Evolutionary conservation across 352 stramenopile genomes (phyloP), one percentile per base, ranked within the genome.

Genomic region (Halophytophthora batemanensis): DNA sequence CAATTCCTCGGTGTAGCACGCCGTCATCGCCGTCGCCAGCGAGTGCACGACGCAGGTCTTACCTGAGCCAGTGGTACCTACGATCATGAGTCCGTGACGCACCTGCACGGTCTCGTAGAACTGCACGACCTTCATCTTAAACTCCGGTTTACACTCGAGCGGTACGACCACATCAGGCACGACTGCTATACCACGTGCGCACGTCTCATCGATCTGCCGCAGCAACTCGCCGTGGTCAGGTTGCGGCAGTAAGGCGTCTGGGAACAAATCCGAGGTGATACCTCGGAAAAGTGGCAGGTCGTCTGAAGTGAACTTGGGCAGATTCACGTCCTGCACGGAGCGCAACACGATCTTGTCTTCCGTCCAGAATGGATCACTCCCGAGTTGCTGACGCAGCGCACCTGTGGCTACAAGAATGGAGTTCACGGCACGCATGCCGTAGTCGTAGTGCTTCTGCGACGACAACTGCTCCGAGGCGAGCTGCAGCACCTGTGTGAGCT

Each of bases 31-130:
- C 0, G 75, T 82, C 13, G 83, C 85, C 0, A 98, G 59, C 7
- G 82, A 76, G 46, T 93, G 82, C 0, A 97, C 85, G 2, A 96
- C 91, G 57, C 86, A 95, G n/a, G 86, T 98, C 49, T 98, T 98
- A 0, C 94, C 94, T 0, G 82, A 95, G 13, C 95, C 96, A 0
- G 93, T 96, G 18, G 94, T 74, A 0, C 94, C 94, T 3, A 98
- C 94, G 48, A 98, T 95, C 94, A 98, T 98, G 45, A 98, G 90
- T 0, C 94, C 94, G 56, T 98, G 94, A 12, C 94, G 82, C 19
- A 98, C 94, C 15, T 98, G 82, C 45, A 93, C 80, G 0, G 96
- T 98, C 54, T 98, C 94, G 66, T 98, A 98, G 35, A 98, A 92
- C 64, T 98, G 90, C 6, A 98, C 78, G 11, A 98, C 77, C 40